Evolutionary conservation across 1,139 yeast genomes (phyloP).

Genomic region (Geotrichum citri-aurantii): DNA sequence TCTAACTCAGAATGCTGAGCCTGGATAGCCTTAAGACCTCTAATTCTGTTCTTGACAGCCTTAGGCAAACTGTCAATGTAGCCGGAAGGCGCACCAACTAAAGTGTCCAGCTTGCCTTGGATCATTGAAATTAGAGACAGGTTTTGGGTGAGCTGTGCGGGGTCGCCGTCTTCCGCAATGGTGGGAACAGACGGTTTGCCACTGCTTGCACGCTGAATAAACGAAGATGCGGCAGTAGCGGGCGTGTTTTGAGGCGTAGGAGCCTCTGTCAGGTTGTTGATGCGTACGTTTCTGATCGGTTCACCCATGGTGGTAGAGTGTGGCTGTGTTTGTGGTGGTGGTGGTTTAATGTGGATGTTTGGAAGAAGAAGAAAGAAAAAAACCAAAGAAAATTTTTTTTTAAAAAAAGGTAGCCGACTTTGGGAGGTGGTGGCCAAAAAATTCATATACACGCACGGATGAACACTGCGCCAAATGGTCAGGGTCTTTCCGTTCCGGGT

Average conservation of each 20-base stretch:
- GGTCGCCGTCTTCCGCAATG: constrained; percentile 50
- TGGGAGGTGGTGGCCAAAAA: not conserved
- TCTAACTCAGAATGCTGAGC: constrained; percentile 75
- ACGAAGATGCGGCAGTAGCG: constrained; percentile 69
- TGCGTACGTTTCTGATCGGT: constrained; percentile 56
- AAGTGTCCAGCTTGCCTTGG: constrained; percentile 79
- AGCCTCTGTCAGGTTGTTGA: constrained; percentile 80
- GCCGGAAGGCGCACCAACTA: constrained; percentile 84
- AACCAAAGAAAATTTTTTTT: not conserved
- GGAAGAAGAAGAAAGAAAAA: not conserved
- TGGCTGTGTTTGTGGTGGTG: not conserved
- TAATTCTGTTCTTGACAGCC: constrained; percentile 66
- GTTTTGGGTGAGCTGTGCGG: constrained; percentile 47
- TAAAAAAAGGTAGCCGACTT: not conserved
- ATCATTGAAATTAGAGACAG: constrained; percentile 80
- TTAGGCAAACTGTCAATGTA: constrained; percentile 77
- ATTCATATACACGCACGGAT: not conserved
- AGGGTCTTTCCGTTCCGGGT: not conserved
- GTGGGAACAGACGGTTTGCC: constrained; percentile 63
- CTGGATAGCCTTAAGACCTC: constrained; percentile 82
- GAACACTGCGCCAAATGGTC: not conserved
- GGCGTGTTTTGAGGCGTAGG: constrained; percentile 99
- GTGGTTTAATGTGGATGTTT: not conserved
- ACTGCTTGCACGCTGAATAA: constrained; percentile 52
- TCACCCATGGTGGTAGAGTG: constrained; percentile 46